A percentile compares a stretch with the other conserved stretches of the same genome.
phyloP scores from a whole-genome alignment of 345 rosid species.

The Populus nigra region DNA sequence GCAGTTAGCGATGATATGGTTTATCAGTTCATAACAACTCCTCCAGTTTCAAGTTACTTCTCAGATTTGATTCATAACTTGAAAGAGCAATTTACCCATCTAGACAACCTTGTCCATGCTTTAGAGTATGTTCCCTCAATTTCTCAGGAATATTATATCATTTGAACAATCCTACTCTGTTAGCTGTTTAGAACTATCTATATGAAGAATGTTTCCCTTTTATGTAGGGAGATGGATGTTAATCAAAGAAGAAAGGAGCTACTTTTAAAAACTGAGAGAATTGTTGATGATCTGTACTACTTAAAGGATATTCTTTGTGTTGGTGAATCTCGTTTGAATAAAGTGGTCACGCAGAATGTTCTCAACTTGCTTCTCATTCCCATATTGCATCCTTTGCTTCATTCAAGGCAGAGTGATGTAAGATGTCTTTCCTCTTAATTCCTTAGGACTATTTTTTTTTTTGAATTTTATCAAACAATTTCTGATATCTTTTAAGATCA shows the following conservation, averaged over 20 bases:
- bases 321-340: constrained; percentile 44
- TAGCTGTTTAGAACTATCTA: background rate
- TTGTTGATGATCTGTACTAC: constrained; percentile 64
- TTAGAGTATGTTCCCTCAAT: constrained; percentile 35
- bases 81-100: constrained; percentile 45
- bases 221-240: constrained; percentile 41
- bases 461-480: background rate
- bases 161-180: background rate
- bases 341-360: constrained; percentile 47
- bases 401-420: constrained; percentile 41
- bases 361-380: constrained; percentile 49
- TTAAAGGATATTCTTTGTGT: constrained; percentile 55
- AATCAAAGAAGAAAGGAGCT: constrained; percentile 32
- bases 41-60: constrained; percentile 57
- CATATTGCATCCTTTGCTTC: constrained; percentile 43
- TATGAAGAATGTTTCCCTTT: constrained; percentile 11
- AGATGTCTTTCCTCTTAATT: constrained; percentile 29
- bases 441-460: constrained; percentile 5
- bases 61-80: constrained; percentile 49
- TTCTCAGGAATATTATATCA: constrained; percentile 10
- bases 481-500: constrained; percentile 5
- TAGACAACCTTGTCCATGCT: constrained; percentile 45
- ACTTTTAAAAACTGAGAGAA: constrained; percentile 48
- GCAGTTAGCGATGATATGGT: constrained; percentile 66
- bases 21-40: constrained; percentile 49